phyloP scores from a whole-genome alignment of 2,329 filamentous ascomycete genomes.

The Cordyceps militaris region DNA sequence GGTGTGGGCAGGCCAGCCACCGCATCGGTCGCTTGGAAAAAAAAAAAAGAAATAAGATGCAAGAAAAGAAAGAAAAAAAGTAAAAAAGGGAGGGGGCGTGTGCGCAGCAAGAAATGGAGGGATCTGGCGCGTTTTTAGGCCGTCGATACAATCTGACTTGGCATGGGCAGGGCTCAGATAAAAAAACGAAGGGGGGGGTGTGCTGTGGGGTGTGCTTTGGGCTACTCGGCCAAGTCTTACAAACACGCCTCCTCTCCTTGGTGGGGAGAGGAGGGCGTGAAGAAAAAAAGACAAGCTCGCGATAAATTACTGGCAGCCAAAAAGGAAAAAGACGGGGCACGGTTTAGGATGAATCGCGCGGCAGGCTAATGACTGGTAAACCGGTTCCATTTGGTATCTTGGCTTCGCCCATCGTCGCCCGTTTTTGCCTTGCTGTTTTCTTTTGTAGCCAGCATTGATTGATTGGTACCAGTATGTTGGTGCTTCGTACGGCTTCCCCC shows the following conservation, averaged over 20 bases:
- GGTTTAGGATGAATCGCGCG: conserved; percentile 4
- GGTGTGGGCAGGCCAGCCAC: not conserved
- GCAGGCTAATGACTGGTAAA: not conserved
- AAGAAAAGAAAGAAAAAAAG: not conserved
- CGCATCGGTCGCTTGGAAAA: not conserved
- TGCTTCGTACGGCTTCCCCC: no score
- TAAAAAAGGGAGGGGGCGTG: not conserved
- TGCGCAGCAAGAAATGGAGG: conserved; percentile 20
- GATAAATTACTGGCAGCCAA: not conserved
- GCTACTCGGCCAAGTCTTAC: no score
- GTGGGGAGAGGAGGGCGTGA: not conserved
- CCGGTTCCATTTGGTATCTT: not conserved
- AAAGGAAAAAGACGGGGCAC: not conserved
- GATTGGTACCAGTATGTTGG: no score
- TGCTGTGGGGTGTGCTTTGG: no score
- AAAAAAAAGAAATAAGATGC: not conserved
- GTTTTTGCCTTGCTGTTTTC: no score
- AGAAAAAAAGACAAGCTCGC: not conserved
- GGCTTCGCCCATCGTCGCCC: no score
- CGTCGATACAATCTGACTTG: conserved; percentile 33
- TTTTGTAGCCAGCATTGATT: no score
- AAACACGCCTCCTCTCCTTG: no score
- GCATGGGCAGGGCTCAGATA: conserved; percentile 14
- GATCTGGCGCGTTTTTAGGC: conserved; percentile 30
- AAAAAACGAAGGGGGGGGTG: not conserved